Base-by-base conservation (phyloP, 805 yeast genomes). In the Metschnikowia henanensis region DNA sequence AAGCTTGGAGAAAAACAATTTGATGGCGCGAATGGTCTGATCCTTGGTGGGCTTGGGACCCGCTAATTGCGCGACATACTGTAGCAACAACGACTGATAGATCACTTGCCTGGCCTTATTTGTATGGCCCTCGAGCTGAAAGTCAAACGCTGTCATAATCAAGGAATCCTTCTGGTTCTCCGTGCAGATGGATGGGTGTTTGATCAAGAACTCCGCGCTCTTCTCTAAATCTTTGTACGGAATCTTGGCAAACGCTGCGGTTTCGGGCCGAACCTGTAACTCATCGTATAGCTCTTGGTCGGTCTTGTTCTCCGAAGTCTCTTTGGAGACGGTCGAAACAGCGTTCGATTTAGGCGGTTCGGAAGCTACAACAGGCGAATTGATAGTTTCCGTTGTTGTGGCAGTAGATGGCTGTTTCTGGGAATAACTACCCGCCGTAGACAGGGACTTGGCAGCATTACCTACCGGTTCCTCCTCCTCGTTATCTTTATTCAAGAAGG, bases 111-210 rank as follows among this genome's bases (percentile, higher is more conserved):
- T 76, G 8, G 96, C 81, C 6, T 63, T 60, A 5, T 52, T 49
- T 0, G 75, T 57, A 37, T 88, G 75, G 17, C 81, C 84, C 12
- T 76, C 80, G 48, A 92, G 72, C 61, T 89, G 88, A 43, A 73
- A 71, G 57, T 92, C 95, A 63, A 94, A 94, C 0, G 97, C 95
- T 17, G 84, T 83, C 97, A 92, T 91, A 60, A 91, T 73, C 46
- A 94, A 77, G 0, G 96, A 88, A 63, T 94, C 98, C 59, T 91
- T 89, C 61, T 94, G 97, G 49, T 83, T 82, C 51, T 84, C 89
- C 4, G 80, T 80, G 38, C 91, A 80, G 45, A 94, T 87, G 45
- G 76, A 72, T 30, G 87, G 79, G 62, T 84, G 87, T 61, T 59
- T 61, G 35, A 73, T 68, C 51, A 86, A 67, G 63, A 70, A 81